Evolutionary conservation across 176 grass and related monocot genomes (phyloP), one percentile per base, ranked within the genome.

Genomic region (Juncus inflexus): DNA sequence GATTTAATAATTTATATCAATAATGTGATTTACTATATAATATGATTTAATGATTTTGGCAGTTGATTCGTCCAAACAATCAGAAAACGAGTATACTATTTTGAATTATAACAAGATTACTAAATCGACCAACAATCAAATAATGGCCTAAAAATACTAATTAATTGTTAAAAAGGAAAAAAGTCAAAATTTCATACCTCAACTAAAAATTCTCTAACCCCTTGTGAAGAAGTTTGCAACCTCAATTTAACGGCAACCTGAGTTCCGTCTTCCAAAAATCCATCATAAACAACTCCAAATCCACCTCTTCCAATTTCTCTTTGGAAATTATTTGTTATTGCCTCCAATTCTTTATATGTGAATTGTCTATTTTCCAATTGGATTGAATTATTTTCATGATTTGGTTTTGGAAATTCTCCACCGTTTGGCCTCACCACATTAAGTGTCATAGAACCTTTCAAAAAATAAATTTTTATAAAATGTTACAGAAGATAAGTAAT

Each of bases 231-330:
- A 36, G 78, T 70, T 0, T 87, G 11, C 10, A 75, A 78, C 2
- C 52, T 73, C 53, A 87, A 6, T 64, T 92, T 92, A 2, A 87
- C 84, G 2, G 89, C 89, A 39, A 92, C 81, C 43, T 79, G 78
- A 8, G 72, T 87, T 5, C 78, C 72, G 43, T 94, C 78, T n/a
- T 80, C 60, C 51, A 87, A 57, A 54, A 73, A 53, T 2, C 89
- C 89, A 4, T 72, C 37, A 6, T 84, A 87, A 10, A 92, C 84
- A 2, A 55, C 52, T 9, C 89, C 90, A 39, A 94, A 94, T 7
- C 90, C 90, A 9, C 90, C 90, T 42, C 35, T 76, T 3, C 85
- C 81, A 0, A 94, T 69, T 3, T 80, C 79, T 11, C 14, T 58
- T 35, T 70, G 58, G 68, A 94, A 94, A 39, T 85, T 85, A 37